phyloP scores from a whole-genome alignment of 306 rosid genomes.

The Albizia julibrissin region DNA sequence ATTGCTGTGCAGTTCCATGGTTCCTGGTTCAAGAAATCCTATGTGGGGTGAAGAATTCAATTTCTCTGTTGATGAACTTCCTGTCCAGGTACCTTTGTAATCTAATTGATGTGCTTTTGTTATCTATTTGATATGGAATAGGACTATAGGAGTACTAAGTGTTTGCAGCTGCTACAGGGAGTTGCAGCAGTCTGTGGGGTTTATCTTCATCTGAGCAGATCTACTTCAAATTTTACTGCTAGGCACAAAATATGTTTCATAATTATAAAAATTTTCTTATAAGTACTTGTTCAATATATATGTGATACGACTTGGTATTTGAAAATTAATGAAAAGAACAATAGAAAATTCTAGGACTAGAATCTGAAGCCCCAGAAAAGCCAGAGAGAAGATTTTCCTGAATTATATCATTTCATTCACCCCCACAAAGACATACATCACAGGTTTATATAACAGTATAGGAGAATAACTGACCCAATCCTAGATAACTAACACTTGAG shows the following conservation, averaged over 20 bases:
- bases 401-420: too few relatives aligned
- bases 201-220: slow-evolving; percentile 20
- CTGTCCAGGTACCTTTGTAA: slow-evolving; percentile 71
- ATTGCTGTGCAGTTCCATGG: slow-evolving; percentile 81
- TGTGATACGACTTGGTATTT: too few relatives aligned
- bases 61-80: slow-evolving; percentile 94
- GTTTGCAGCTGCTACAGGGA: slow-evolving; percentile 24
- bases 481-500: too few relatives aligned
- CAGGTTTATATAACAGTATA: too few relatives aligned
- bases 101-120: slow-evolving; percentile 36
- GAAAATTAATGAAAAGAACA: too few relatives aligned
- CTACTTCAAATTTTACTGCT: slow-evolving; percentile 18
- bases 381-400: too few relatives aligned
- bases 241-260: not conserved
- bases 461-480: too few relatives aligned
- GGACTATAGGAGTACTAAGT: slow-evolving; percentile 20
- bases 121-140: slow-evolving; percentile 21
- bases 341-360: too few relatives aligned
- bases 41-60: slow-evolving; percentile 99
- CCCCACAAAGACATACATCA: too few relatives aligned
- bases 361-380: too few relatives aligned
- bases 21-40: slow-evolving; percentile 99
- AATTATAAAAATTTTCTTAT: not conserved
- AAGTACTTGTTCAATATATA: not conserved
- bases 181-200: slow-evolving; percentile 25